Conservation (phyloP, 2,329 filamentous ascomycete genomes). For the Epichloe elymi region DNA sequence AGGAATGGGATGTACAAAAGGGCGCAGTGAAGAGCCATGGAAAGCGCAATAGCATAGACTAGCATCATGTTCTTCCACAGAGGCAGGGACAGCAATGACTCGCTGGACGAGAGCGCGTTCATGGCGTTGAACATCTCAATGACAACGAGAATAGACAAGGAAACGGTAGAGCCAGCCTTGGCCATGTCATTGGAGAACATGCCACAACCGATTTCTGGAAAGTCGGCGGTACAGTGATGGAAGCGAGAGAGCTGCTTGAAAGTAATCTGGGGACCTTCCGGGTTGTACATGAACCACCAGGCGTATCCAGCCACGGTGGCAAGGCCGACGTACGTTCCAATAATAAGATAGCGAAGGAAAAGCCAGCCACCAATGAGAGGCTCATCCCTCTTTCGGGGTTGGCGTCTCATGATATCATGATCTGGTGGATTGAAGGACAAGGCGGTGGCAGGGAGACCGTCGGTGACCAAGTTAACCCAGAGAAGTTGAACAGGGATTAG, state of each 20-base stretch:
- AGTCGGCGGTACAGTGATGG: conserved; percentile 78
- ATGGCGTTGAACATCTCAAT: conserved; percentile 99
- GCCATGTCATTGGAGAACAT: conserved; percentile 84
- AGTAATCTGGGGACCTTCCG: conserved; percentile 75
- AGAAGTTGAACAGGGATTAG: conserved; percentile 93
- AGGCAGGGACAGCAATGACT: conserved; percentile 83
- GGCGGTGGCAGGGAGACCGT: conserved; percentile 90
- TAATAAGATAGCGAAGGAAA: conserved; percentile 94
- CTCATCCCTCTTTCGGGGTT: conserved; percentile 85
- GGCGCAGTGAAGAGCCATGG: conserved; percentile 89
- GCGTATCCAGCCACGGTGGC: conserved; percentile 94
- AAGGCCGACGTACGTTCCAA: conserved; percentile 86
- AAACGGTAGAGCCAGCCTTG: conserved; percentile 84
- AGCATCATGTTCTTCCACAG: conserved; percentile 99
- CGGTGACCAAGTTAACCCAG: conserved; percentile 97
- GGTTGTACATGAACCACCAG: conserved; percentile 99
- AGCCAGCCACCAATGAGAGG: conserved; percentile 87
- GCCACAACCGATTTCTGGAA: conserved; percentile 77
- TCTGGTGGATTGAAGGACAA: conserved; percentile 98
- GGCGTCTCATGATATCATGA: conserved; percentile 91
- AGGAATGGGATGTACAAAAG: conserved; percentile 86
- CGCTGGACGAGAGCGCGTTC: conserved; percentile 92
- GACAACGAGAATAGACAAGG: conserved; percentile 80
- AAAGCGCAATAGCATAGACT: conserved; percentile 83
- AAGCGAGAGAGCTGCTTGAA: conserved; percentile 87